A percentile compares a stretch with the other conserved stretches of the same genome.
phyloP scores from a whole-genome alignment of 2,329 filamentous ascomycete genomes.

The Zelopaecilomyces penicillatus region DNA sequence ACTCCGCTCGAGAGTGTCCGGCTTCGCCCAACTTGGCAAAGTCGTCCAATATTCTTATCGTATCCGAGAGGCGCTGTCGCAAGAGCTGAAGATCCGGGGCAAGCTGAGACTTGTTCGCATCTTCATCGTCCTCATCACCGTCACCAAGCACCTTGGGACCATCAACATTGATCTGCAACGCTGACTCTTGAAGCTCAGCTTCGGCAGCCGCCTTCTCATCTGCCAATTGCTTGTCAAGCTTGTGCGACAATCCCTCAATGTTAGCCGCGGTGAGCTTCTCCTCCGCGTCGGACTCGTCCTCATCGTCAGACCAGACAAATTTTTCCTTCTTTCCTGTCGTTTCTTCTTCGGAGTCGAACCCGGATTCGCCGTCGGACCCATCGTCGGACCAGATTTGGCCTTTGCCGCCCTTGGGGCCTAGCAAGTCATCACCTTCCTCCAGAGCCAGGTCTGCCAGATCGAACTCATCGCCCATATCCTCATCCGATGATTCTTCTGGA shows the following conservation, averaged over 20 bases:
- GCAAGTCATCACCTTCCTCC: conserved; percentile 2
- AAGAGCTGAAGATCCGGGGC: conserved; percentile 87
- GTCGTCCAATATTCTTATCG: conserved; percentile 82
- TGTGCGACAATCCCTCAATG: conserved; percentile 82
- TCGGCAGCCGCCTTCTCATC: conserved; percentile 76
- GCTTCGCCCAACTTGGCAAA: conserved; percentile 75
- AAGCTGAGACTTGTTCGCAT: conserved; percentile 55
- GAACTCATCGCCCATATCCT: conserved; percentile 32
- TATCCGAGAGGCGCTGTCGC: conserved; percentile 83
- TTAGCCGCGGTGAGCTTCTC: conserved; percentile 92
- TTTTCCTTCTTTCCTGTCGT: conserved; percentile 33
- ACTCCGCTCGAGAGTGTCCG: conserved; percentile 76
- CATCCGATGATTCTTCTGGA: conserved; percentile 35
- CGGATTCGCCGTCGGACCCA: conserved; percentile 41
- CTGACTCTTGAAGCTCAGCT: conserved; percentile 75
- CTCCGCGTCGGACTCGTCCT: conserved; percentile 79
- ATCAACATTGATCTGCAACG: conserved; percentile 91
- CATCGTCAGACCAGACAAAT: conserved; percentile 90
- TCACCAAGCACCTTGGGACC: conserved; percentile 51
- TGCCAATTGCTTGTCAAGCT: conserved; percentile 69
- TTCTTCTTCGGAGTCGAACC: conserved; percentile 65
- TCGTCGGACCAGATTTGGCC: conserved; percentile 24
- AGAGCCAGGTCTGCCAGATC: conserved; percentile 37
- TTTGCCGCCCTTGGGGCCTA: conserved; percentile 1
- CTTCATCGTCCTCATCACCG: conserved; percentile 51